Evolutionary conservation across 2,329 filamentous ascomycete genomes (phyloP).

Genomic region (Aspergillus jensenii): DNA sequence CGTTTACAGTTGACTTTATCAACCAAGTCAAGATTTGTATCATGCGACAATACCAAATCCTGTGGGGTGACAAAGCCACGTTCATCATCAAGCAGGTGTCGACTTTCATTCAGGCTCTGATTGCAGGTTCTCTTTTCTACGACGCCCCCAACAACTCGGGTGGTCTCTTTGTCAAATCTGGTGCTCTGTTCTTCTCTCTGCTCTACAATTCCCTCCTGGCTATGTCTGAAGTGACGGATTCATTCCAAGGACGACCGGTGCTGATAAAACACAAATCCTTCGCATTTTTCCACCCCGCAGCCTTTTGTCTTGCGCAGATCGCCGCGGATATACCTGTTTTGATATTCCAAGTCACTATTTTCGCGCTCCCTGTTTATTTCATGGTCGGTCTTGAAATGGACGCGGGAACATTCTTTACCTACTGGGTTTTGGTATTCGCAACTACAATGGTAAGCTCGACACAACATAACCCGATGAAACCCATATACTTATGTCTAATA

Average conservation of each 20-base stretch:
- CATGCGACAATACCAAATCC: constrained; percentile 62
- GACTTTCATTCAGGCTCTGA: constrained; percentile 59
- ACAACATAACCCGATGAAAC: background rate
- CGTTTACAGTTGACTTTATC: constrained; percentile 56
- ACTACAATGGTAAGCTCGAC: constrained; percentile 49
- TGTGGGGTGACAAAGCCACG: constrained; percentile 64
- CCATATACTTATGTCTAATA: constrained; percentile 21
- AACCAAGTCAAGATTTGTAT: constrained; percentile 59
- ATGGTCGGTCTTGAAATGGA: constrained; percentile 58
- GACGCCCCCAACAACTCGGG: constrained; percentile 57
- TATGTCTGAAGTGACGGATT: constrained; percentile 66
- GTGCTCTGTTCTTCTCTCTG: constrained; percentile 64
- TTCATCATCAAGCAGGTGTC: constrained; percentile 63
- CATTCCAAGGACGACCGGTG: constrained; percentile 60
- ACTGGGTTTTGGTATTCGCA: constrained; percentile 55
- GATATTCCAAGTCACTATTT: constrained; percentile 60
- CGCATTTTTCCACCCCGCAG: constrained; percentile 57
- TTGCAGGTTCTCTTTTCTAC: constrained; percentile 68
- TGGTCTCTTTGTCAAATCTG: constrained; percentile 65
- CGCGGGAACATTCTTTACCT: constrained; percentile 62
- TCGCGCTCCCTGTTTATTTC: constrained; percentile 62
- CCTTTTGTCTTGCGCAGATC: constrained; percentile 45
- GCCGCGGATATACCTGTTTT: constrained; percentile 55
- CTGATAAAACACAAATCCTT: constrained; percentile 60
- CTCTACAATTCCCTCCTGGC: constrained; percentile 61